Conservation (phyloP, 345 rosid genomes). For the Pseudoturritis turrita region DNA sequence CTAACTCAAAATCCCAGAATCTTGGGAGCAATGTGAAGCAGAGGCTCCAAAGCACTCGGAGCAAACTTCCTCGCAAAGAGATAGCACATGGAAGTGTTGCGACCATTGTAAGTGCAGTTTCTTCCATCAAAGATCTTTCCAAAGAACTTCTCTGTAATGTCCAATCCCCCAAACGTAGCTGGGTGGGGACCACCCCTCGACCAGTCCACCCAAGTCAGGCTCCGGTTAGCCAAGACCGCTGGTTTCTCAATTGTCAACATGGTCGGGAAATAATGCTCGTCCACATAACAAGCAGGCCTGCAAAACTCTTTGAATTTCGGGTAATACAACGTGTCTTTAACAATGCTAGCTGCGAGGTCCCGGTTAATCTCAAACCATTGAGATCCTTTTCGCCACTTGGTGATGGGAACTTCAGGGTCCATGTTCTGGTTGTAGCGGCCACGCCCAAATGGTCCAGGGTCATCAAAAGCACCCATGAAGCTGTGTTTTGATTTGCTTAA, state of each 20-base stretch:
- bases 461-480: constrained; percentile 86
- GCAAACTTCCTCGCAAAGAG: constrained; percentile 85
- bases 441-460: constrained; percentile 79
- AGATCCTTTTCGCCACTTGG: constrained; percentile 89
- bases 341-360: constrained; percentile 59
- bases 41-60: constrained; percentile 69
- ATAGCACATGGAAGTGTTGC: constrained; percentile 41
- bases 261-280: constrained; percentile 94
- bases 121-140: constrained; percentile 35
- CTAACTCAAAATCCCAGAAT: constrained; percentile 41
- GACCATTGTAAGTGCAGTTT: constrained; percentile 58
- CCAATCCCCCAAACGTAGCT: constrained; percentile 73
- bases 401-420: constrained; percentile 72
- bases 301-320: constrained; percentile 70
- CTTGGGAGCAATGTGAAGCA: constrained; percentile 46
- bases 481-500: constrained; percentile 56
- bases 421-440: constrained; percentile 75
- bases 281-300: constrained; percentile 84
- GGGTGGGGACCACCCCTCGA: constrained; percentile 96
- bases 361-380: constrained; percentile 94
- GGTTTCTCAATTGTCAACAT: constrained; percentile 78
- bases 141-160: constrained; percentile 66
- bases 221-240: constrained; percentile 65
- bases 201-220: constrained; percentile 96
- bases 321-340: constrained; percentile 61